Conservation (phyloP, 2,329 filamentous ascomycete species). For the Stemphylium vesicarium region DNA sequence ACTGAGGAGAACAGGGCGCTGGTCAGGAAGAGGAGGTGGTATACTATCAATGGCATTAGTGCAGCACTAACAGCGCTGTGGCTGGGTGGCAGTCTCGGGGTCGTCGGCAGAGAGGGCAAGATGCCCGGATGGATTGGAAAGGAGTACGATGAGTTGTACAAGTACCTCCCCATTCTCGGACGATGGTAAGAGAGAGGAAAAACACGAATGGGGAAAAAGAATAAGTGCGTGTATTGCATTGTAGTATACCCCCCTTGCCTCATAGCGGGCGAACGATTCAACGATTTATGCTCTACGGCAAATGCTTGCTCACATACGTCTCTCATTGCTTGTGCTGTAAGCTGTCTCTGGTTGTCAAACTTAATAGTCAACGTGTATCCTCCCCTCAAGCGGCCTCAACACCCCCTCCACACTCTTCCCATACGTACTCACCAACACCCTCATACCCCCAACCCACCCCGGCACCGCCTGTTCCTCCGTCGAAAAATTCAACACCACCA, state of each 20-base stretch:
- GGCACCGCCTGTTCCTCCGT: slow-evolving; percentile 11
- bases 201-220: background rate
- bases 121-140: slow-evolving; percentile 79
- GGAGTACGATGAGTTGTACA: slow-evolving; percentile 78
- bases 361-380: slow-evolving; percentile 45
- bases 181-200: slow-evolving; percentile 54
- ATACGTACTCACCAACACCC: slow-evolving; percentile 56
- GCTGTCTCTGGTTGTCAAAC: too few species aligned
- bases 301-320: background rate
- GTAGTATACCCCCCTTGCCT: slow-evolving; percentile 29
- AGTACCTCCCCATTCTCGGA: slow-evolving; percentile 63
- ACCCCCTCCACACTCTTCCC: slow-evolving; percentile 23
- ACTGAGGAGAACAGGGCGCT: slow-evolving; percentile 58
- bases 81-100: slow-evolving; percentile 79
- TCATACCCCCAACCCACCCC: slow-evolving; percentile 20
- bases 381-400: slow-evolving; percentile 47
- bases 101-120: slow-evolving; percentile 74
- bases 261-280: background rate
- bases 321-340: too few species aligned
- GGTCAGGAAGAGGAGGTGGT: slow-evolving; percentile 70
- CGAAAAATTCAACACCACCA: slow-evolving; percentile 50
- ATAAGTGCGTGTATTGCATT: slow-evolving; percentile 16
- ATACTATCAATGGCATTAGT: slow-evolving; percentile 71
- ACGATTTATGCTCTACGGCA: background rate
- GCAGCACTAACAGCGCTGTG: slow-evolving; percentile 69